A percentile compares a stretch with the other conserved stretches of the same genome.
phyloP scores from a whole-genome alignment of 371 early-diverging fungal genomes.

The Blakeslea trispora region DNA sequence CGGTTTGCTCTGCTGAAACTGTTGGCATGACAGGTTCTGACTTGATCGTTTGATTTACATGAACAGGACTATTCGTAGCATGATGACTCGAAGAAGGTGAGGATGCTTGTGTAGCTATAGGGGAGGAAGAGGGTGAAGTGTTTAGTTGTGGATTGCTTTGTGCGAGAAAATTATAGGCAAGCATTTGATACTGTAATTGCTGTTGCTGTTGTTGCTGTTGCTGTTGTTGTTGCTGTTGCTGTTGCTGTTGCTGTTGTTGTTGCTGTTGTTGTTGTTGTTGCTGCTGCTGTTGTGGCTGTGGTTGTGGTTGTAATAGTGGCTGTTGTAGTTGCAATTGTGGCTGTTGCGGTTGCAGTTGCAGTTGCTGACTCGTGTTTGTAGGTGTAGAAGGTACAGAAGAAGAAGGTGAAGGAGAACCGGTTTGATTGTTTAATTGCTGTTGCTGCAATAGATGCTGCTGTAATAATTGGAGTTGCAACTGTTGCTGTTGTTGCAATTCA shows the following conservation, averaged over 20 bases:
- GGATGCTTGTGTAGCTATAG: neutral
- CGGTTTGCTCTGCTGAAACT: neutral
- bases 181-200: slow-evolving; percentile 33
- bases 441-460: slow-evolving; percentile 31
- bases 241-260: slow-evolving; percentile 14
- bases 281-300: neutral
- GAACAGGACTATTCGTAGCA: too few relatives aligned
- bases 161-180: slow-evolving; percentile 22
- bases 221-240: slow-evolving; percentile 13
- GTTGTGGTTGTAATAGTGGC: too few relatives aligned
- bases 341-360: too few relatives aligned
- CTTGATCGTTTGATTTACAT: too few relatives aligned
- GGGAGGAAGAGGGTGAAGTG: neutral
- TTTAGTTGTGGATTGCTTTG: too few relatives aligned
- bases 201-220: slow-evolving; percentile 1
- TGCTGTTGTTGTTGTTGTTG: slow-evolving; percentile 26
- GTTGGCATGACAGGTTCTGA: neutral
- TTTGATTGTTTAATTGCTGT: slow-evolving; percentile 9
- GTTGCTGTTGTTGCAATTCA: slow-evolving; percentile 35
- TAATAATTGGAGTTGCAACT: slow-evolving; percentile 28
- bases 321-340: too few relatives aligned
- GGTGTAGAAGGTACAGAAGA: slow-evolving; percentile 10
- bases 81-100: too few relatives aligned
- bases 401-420: slow-evolving; percentile 11
- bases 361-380: slow-evolving; percentile 3